phyloP scores from a whole-genome alignment of 2,329 filamentous ascomycete genomes.

The Fusarium avenaceum region DNA sequence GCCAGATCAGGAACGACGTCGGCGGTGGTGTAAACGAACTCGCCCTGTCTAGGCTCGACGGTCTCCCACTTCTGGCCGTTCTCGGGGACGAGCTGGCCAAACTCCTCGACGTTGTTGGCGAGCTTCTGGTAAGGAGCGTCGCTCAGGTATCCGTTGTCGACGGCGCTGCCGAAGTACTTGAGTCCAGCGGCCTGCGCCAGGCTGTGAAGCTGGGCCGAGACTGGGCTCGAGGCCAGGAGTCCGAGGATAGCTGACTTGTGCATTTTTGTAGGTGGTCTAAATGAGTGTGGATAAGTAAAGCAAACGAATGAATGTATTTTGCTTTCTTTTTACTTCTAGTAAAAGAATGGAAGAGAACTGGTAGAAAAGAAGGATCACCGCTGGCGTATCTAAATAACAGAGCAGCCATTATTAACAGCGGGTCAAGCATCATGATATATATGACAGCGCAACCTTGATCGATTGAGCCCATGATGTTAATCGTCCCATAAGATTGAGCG shows the following conservation, averaged over 20 bases:
- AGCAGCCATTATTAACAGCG: slow-evolving; percentile 1
- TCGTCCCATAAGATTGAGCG: slow-evolving; percentile 19
- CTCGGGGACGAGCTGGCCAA: slow-evolving; percentile 74
- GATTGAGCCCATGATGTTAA: slow-evolving; percentile 9
- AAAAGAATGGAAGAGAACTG: slow-evolving; percentile 14
- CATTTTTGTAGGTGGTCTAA: slow-evolving; percentile 30
- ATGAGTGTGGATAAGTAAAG: slow-evolving; percentile 2
- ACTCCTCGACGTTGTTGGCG: slow-evolving; percentile 68
- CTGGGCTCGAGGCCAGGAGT: slow-evolving; percentile 46
- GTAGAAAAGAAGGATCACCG: slow-evolving; percentile 23
- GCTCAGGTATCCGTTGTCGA: slow-evolving; percentile 68
- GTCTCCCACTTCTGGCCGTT: slow-evolving; percentile 76
- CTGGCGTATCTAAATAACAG: slow-evolving; percentile 23
- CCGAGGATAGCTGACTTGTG: slow-evolving; percentile 43
- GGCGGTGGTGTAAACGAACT: slow-evolving; percentile 70
- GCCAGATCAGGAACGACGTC: slow-evolving; percentile 66
- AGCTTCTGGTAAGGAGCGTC: slow-evolving; percentile 69
- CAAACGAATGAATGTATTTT: slow-evolving; percentile 16
- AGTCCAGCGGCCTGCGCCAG: slow-evolving; percentile 69
- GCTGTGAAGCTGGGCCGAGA: slow-evolving; percentile 60
- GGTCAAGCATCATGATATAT: slow-evolving; percentile 31
- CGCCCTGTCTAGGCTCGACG: slow-evolving; percentile 68
- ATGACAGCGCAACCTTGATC: slow-evolving; percentile 12
- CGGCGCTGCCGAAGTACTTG: slow-evolving; percentile 74
- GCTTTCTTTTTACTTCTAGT: neutral